Evolutionary conservation across 2,329 filamentous ascomycete species (phyloP).

Genomic region (Xylariaceae sp.): DNA sequence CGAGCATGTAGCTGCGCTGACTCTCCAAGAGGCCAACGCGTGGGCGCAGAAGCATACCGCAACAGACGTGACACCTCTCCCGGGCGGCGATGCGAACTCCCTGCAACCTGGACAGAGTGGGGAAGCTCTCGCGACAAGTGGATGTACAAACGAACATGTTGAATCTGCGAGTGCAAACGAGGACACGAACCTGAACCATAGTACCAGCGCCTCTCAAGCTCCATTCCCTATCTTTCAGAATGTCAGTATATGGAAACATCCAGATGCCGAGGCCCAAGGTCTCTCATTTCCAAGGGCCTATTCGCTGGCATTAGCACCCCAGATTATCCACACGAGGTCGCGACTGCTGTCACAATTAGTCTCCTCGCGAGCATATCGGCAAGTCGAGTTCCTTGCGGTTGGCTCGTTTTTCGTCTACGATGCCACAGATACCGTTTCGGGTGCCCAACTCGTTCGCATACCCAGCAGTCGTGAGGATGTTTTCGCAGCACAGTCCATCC

Average conservation of each 20-base stretch:
- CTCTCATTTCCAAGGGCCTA: conserved; percentile 71
- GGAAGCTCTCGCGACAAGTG: background rate
- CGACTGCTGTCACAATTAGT: conserved; percentile 75
- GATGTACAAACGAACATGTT: background rate
- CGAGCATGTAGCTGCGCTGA: conserved; percentile 79
- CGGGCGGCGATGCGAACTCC: background rate
- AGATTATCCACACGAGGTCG: conserved; percentile 82
- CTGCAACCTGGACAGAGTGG: background rate
- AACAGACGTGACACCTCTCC: conserved; percentile 14
- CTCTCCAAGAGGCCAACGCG: conserved; percentile 72
- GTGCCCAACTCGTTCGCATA: conserved; percentile 60
- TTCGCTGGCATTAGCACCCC: conserved; percentile 78
- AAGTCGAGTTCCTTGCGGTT: conserved; percentile 90
- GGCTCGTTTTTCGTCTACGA: conserved; percentile 86
- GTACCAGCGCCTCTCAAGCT: background rate
- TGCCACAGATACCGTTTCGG: conserved; percentile 27
- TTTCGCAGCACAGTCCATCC: conserved; percentile 73
- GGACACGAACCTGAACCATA: background rate
- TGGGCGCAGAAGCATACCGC: conserved; percentile 57
- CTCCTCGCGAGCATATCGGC: conserved; percentile 82
- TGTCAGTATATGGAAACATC: conserved; percentile 38
- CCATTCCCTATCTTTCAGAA: conserved; percentile 33
- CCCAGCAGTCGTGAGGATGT: conserved; percentile 91
- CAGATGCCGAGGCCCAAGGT: conserved; percentile 35
- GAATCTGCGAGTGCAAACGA: background rate